Conservation (phyloP, 1,139 yeast species). For the Debaryomyces singareniensis region DNA sequence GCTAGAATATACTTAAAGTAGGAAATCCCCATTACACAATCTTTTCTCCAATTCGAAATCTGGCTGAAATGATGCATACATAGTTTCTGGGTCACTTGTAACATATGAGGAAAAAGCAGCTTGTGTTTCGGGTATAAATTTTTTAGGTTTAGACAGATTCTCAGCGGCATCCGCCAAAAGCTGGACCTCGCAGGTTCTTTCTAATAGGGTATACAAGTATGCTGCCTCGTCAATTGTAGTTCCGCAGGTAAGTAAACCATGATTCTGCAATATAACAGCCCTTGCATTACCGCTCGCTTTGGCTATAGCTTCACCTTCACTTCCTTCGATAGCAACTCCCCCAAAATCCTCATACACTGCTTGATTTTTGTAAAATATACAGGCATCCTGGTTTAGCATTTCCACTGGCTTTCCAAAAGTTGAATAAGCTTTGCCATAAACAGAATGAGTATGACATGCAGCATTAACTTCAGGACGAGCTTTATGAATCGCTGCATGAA, state of each 20-base stretch:
- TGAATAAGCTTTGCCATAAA: conserved; percentile 71
- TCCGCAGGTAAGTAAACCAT: conserved; percentile 74
- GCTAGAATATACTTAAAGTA: too few relatives aligned
- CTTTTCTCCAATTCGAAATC: too few relatives aligned
- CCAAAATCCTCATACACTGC: conserved; percentile 66
- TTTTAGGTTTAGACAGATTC: too few relatives aligned
- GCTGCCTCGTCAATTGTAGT: conserved; percentile 83
- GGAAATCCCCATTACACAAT: too few relatives aligned
- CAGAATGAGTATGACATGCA: conserved; percentile 77
- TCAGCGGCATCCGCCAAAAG: conserved; percentile 41
- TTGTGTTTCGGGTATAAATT: too few relatives aligned
- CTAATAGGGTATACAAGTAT: conserved; percentile 59
- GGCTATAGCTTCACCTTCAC: conserved; percentile 66
- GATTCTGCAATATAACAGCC: conserved; percentile 66
- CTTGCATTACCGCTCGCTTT: conserved; percentile 58
- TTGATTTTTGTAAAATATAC: conserved; percentile 60
- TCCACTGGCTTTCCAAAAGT: conserved; percentile 66
- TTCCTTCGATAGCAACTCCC: conserved; percentile 67
- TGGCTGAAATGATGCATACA: too few relatives aligned
- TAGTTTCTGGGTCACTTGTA: too few relatives aligned
- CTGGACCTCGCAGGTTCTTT: conserved; percentile 64
- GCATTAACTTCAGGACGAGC: conserved; percentile 77
- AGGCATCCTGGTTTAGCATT: conserved; percentile 76
- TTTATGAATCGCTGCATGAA: conserved; percentile 69
- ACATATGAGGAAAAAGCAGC: too few relatives aligned